phyloP scores from a whole-genome alignment of 192 early-diverging fungal species.

The Glomus cerebriforme region DNA sequence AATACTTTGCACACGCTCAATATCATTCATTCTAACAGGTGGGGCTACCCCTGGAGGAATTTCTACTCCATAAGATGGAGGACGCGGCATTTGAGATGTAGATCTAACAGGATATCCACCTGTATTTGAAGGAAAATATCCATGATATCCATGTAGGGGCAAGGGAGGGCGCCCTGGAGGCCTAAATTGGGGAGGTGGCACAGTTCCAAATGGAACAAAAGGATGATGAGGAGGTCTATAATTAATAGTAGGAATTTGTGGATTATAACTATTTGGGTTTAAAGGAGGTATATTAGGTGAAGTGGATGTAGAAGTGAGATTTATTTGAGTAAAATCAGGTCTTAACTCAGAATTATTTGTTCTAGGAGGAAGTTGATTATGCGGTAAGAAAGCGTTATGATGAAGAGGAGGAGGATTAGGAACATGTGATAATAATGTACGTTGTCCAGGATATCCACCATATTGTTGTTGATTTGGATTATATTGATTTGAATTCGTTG shows the following conservation, averaged over 20 bases:
- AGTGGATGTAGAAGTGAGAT: not conserved
- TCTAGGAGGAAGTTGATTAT: not conserved
- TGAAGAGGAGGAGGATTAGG: not conserved
- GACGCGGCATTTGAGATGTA: no score
- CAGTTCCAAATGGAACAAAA: no score
- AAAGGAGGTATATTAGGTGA: not conserved
- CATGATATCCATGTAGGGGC: constrained; percentile 40
- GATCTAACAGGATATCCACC: not conserved
- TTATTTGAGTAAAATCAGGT: not conserved
- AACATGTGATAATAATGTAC: no score
- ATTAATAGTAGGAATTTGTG: not conserved
- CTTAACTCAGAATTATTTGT: not conserved
- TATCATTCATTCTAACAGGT: not conserved
- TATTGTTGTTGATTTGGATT: not conserved
- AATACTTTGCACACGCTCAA: not conserved
- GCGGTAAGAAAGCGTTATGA: not conserved
- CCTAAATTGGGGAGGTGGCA: constrained; percentile 27
- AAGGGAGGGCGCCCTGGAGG: constrained; percentile 38
- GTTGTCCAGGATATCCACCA: not conserved
- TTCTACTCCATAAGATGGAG: not conserved
- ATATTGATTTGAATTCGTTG: not conserved
- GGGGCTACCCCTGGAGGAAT: not conserved
- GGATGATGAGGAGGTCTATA: constrained; percentile 5
- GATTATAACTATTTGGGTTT: not conserved
- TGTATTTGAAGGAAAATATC: constrained; percentile 37